These are phyloP conservation scores for Golovinomyces cichoracearum DNA, from an alignment of 2,329 filamentous ascomycete genomes.

Conservation along the genomic window DNA sequence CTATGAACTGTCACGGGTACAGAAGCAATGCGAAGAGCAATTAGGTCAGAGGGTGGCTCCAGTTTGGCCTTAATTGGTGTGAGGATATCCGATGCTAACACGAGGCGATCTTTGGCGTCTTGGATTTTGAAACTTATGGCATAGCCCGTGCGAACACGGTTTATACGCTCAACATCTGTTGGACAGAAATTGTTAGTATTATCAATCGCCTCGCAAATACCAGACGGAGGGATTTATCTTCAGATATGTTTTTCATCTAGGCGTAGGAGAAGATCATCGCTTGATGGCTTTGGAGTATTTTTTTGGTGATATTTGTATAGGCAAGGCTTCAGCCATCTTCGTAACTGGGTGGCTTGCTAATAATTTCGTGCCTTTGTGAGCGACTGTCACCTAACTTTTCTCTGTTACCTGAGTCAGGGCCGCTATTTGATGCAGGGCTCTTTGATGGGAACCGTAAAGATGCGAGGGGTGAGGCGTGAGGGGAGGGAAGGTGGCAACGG, in stretches of 20 bases:
- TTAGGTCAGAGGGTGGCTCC: not conserved
- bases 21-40: not conserved
- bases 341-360: not conserved
- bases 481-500: not conserved
- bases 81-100: not conserved
- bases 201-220: not conserved
- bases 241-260: too few species aligned
- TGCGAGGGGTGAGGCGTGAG: not conserved
- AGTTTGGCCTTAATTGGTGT: not conserved
- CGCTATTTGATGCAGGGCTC: too few species aligned
- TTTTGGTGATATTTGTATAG: not conserved
- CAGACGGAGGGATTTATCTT: not conserved
- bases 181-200: not conserved
- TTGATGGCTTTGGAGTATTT: not conserved
- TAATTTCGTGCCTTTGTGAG: not conserved
- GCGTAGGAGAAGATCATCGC: too few species aligned
- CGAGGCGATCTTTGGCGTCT: not conserved
- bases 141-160: not conserved
- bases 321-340: not conserved
- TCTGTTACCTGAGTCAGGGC: not conserved
- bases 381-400: not conserved
- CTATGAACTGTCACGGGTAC: too few species aligned
- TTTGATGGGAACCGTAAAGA: not conserved
- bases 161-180: not conserved
- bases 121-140: not conserved